Evolutionary conservation across 805 yeast species (phyloP), one percentile per base, ranked within the genome.

Genomic region (Hanseniaspora valbyensis): DNA sequence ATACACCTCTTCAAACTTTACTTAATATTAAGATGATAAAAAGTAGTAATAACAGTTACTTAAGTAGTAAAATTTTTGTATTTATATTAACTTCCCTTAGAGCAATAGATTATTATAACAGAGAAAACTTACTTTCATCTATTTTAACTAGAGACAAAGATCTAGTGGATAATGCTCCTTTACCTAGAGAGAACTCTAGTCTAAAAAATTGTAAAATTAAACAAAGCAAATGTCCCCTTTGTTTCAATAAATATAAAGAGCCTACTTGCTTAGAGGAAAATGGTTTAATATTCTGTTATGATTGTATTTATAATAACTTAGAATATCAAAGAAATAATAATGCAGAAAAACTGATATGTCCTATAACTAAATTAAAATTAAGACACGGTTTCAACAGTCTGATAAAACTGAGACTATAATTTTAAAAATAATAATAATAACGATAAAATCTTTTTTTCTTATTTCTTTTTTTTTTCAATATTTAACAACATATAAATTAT

Each of bases 31-130:
- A 50, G 12, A 42, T 39, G 38, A 34, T 25, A 14, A 44, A 33
- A 30, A 3, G 33, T 8, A 39, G 33, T 16, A 56, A 56, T 39
- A 62, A 63, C 63, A 65, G 61, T 52, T 60, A 66, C 42, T 58
- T 56, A 29, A 63, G 61, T 16, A 56, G 55, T 25, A 48, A 36
- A 25, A 25, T 48, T 3, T 48, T 48, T 24, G 18, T 48, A 14
- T 24, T 18, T 25, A 9, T 48, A 8, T 36, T 40, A 9, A 29
- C 34, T 5, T 6, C 19, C 4, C 22, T 48, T 1, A 39, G 36
- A n/a, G n/a, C 30, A 21, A 21, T 48, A 19, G 51, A 48, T 14
- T 48, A 48, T 14, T 48, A 48, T 16, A 48, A 48, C 29, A 33
- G 44, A 32, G 40, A 40, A n/a, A 40, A 40, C 16, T 24, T 48